Percentiles rank a stretch among this genome's conserved stretches.
These are phyloP conservation scores for Mycena galericulata DNA, from an alignment of 768 basidiomycete genomes.

Conservation along the genomic window DNA sequence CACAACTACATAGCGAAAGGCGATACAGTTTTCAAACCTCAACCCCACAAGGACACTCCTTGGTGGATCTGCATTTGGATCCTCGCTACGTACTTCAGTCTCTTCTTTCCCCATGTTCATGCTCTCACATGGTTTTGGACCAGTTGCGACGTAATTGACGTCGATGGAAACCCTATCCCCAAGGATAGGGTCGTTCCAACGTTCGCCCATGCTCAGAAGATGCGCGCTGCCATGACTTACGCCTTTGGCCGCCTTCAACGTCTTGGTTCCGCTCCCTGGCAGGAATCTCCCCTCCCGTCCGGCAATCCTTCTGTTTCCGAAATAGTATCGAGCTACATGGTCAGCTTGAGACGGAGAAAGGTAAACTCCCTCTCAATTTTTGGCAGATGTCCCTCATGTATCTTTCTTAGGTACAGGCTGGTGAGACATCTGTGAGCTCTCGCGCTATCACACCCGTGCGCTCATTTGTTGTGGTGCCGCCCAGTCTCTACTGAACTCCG, in stretches of 20 bases:
- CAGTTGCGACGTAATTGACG: constrained; percentile 42
- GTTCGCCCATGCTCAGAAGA: constrained; percentile 50
- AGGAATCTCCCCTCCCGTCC: constrained; percentile 8
- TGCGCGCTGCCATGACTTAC: constrained; percentile 46
- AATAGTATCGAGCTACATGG: constrained; percentile 35
- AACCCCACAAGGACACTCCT: constrained; percentile 32
- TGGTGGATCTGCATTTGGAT: constrained; percentile 32
- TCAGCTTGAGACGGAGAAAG: constrained; percentile 26
- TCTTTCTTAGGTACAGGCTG: constrained; percentile 22
- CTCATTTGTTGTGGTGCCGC: neutral
- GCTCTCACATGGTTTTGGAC: neutral
- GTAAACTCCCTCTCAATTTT: neutral
- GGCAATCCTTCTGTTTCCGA: constrained; percentile 39
- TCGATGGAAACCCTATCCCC: constrained; percentile 34
- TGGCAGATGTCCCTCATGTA: neutral
- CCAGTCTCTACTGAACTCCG: neutral
- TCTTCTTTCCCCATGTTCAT: neutral
- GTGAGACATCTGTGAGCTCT: constrained; percentile 32
- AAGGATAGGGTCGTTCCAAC: neutral
- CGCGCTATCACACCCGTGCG: constrained; percentile 33
- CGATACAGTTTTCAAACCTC: constrained; percentile 30
- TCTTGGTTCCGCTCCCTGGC: constrained; percentile 24
- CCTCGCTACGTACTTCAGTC: neutral
- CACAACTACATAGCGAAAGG: constrained; percentile 28
- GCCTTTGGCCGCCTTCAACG: constrained; percentile 39